Evolutionary conservation across 345 rosid species (phyloP).

Genomic region (Nasturtium officinale): DNA sequence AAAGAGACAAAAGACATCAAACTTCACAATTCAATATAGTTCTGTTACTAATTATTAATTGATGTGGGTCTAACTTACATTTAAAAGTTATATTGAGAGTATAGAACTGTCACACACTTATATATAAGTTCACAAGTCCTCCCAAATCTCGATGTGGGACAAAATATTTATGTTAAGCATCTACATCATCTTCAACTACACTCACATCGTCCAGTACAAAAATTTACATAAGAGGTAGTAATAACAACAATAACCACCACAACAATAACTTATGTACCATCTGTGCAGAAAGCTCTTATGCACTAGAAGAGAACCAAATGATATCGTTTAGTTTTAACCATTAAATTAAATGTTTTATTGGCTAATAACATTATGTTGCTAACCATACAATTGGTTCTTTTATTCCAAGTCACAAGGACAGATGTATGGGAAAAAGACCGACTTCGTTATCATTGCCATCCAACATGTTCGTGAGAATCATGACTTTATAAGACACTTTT

Average conservation of each 20-base stretch:
- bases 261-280: not conserved
- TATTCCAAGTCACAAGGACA: not conserved
- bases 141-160: too few species aligned
- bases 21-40: not conserved
- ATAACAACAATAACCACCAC: not conserved
- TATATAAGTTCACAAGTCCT: too few species aligned
- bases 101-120: too few species aligned
- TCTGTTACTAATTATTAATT: too few species aligned
- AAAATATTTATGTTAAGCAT: not conserved
- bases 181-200: not conserved
- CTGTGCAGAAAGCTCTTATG: not conserved
- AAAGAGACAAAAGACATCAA: not conserved
- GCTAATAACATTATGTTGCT: too few species aligned
- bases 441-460: not conserved
- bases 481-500: not conserved
- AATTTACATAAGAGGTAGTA: not conserved
- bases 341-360: not conserved
- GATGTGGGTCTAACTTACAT: too few species aligned
- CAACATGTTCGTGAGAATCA: not conserved
- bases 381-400: not conserved
- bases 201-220: not conserved
- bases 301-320: not conserved
- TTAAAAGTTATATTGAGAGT: too few species aligned
- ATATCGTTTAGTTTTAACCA: not conserved
- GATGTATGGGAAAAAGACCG: not conserved